Conservation (phyloP, 169 alveolate species). For the Prorocentrum cordatum region DNA sequence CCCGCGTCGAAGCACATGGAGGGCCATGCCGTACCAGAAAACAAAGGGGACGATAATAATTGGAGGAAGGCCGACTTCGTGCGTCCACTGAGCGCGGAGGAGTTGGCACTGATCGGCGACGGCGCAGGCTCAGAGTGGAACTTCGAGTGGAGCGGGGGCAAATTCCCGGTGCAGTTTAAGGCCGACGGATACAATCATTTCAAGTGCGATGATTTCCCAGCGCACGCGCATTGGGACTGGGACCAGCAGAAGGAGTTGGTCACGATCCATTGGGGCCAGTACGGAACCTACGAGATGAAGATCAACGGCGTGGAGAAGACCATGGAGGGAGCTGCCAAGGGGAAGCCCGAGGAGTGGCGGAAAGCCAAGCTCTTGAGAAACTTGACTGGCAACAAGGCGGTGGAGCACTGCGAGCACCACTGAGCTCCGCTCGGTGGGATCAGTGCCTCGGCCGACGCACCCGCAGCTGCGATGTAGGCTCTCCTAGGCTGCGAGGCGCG, state of each 20-base stretch:
- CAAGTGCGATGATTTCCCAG: neutral
- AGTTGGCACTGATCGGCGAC: neutral
- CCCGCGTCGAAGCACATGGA: neutral
- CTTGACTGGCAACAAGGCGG: too few relatives aligned
- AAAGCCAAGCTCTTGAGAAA: too few relatives aligned
- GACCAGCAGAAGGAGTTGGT: neutral
- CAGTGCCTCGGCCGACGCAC: too few relatives aligned
- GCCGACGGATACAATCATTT: neutral
- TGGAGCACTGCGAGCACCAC: too few relatives aligned
- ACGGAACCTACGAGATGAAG: neutral
- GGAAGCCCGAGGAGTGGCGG: too few relatives aligned
- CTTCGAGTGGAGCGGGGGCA: neutral
- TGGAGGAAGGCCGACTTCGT: neutral
- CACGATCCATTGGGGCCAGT: neutral
- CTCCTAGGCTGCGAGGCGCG: too few relatives aligned
- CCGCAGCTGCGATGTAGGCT: too few relatives aligned
- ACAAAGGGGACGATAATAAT: neutral
- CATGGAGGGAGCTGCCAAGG: too few relatives aligned
- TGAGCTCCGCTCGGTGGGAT: too few relatives aligned
- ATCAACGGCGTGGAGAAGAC: neutral
- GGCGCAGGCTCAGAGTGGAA: neutral
- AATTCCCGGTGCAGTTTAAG: neutral
- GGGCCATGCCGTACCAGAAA: neutral
- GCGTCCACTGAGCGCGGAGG: neutral
- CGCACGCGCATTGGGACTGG: neutral